Base-by-base conservation (phyloP, 768 basidiomycete genomes). In the Auricularia sp. region DNA sequence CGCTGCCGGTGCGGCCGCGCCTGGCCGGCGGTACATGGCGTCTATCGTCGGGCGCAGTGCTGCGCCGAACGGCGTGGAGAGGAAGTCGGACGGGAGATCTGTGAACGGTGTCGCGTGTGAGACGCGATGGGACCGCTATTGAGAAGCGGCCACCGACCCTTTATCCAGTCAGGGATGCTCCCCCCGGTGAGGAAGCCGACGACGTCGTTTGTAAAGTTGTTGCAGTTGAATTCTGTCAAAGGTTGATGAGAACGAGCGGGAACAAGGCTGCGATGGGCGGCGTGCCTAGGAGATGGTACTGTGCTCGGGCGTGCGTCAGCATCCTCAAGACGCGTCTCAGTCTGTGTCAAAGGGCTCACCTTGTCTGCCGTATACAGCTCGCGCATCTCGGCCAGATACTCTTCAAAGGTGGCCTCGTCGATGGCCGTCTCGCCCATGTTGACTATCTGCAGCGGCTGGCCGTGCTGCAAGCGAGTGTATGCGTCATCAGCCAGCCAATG, bases 21-120 rank as follows among this genome's bases (percentile, higher is more conserved):
- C 29, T 29, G 87, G 84, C 29, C 84, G 80, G 29, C 83, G 77
- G 74, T 85, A 97, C 93, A 96, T 93, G 59, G 84, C 79, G 71
- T 98, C 94, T 61, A 98, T 97, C 53, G 88, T 93, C 1, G 95
- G 94, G 0, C 90, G 85, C 58, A 98, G 81, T 0, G 88, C 85
- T 6, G 84, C 83, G 16, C 94, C 94, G 67, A 97, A 92, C 0
- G 92, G 91, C 0, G 92, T 94, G 0, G 91, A 88, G 29, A 95
- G 83, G 74, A 93, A 93, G 67, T 93, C 93, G 8, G 84, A 83
- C 11, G 87, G 92, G 2, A 90, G 80, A 66, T 87, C 91, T 91
- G 61, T 53, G 61, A 39, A 43, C 29, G 65, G 11, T 61, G 34
- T 44, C 18, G 3, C 8, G 3, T 36, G 62, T n/a, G 35, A 12